Evolutionary conservation across 371 early-diverging fungal genomes (phyloP), one percentile per base, ranked within the genome.

Genomic region (Syncephalastrum sp.): DNA sequence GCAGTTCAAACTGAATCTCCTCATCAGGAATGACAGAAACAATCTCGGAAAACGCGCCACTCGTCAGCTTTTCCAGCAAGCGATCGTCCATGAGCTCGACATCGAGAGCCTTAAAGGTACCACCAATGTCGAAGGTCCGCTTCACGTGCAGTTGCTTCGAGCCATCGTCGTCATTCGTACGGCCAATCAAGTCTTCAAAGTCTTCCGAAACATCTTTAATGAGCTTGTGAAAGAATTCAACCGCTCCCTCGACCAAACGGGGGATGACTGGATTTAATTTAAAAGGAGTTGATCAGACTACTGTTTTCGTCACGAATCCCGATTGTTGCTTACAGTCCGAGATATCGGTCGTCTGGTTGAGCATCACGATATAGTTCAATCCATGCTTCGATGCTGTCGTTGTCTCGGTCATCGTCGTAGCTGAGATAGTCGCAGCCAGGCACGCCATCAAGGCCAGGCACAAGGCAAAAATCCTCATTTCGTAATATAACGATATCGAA

Each of bases 11-110:
- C n/a, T 67, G 54, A 17, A 76, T 53, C 19, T 70, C 64, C 15
- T 69, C 55, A 43, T 76, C 77, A 53, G 77, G 77, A 42, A 73
- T 56, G 25, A 76, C 64, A 14, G 64, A 58, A 1, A 67, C 5
- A 23, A 75, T 64, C 38, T 75, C 68, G 19, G 59, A 23, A 65
- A 72, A 50, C 38, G 17, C 21, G 10, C 38, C 38, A 21, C 41
- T 12, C 44, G 42, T 42, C 53, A 54, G 7, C 19, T 61, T 42
- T 19, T 61, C 61, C 45, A 75, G 48, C 16, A 59, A 21, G 7
- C 65, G 48, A 33, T 65, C 53, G n/a, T 75, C 63, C 48, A 8
- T 17, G 47, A 75, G 56, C 13, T 61, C 50, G 44, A 69, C 63
- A 51, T 58, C 67, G 47, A 75, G 54, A 17, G 64, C 75, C 48